These are phyloP conservation scores for Globisporangium solare DNA, from an alignment of 352 stramenopile genomes.

Conservation along the genomic window DNA sequence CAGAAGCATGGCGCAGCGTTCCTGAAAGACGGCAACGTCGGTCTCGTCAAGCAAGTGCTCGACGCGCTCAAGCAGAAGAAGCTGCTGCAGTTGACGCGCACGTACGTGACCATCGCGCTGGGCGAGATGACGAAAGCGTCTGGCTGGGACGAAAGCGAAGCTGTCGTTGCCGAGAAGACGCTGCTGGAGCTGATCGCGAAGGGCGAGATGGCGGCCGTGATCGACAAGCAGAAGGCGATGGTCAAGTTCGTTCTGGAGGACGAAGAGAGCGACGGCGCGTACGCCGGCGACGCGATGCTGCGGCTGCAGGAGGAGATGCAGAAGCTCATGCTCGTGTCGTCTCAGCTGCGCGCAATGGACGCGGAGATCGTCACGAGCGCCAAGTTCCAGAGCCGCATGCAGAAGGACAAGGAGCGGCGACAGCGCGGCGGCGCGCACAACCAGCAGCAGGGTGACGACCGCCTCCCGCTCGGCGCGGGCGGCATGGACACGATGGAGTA, in stretches of 20 bases:
- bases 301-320: conserved; percentile 71
- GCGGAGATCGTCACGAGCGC: conserved; percentile 74
- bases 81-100: conserved; percentile 70
- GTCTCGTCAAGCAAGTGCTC: conserved; percentile 77
- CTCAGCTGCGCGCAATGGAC: conserved; percentile 72
- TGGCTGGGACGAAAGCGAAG: conserved; percentile 30
- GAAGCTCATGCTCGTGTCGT: conserved; percentile 58
- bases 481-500: conserved; percentile 62
- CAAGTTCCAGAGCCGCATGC: conserved; percentile 70
- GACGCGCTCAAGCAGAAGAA: conserved; percentile 63
- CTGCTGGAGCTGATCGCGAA: conserved; percentile 50
- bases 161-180: conserved; percentile 45
- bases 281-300: conserved; percentile 35
- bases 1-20: conserved; percentile 44
- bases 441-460: conserved; percentile 44
- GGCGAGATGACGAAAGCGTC: conserved; percentile 49
- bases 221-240: conserved; percentile 76
- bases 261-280: conserved; percentile 26
- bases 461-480: conserved; percentile 22
- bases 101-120: conserved; percentile 74
- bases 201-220: conserved; percentile 54
- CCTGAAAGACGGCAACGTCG: conserved; percentile 57
- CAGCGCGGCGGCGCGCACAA: conserved; percentile 37
- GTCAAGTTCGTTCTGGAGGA: conserved; percentile 72
- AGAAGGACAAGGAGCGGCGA: conserved; percentile 77